phyloP scores from a whole-genome alignment of 768 basidiomycete genomes.

The Leccinum imitatum region DNA sequence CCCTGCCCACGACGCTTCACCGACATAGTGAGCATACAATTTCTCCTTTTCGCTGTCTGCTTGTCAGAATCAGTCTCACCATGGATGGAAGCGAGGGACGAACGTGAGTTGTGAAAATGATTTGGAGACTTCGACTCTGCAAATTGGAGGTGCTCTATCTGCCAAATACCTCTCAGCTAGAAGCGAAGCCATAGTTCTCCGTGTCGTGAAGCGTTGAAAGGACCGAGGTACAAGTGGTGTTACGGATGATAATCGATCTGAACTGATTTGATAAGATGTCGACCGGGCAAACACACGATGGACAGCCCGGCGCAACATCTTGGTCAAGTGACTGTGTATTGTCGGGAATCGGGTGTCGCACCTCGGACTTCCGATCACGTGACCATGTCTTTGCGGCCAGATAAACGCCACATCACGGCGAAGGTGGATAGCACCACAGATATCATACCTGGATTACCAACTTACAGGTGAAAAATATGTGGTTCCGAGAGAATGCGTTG shows the following conservation, averaged over 20 bases:
- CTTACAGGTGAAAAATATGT: no score
- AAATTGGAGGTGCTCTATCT: constrained; percentile 74
- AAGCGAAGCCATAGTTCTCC: constrained; percentile 35
- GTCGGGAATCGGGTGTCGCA: constrained; percentile 14
- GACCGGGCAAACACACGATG: no score
- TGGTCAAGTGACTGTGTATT: background rate
- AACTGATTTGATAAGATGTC: no score
- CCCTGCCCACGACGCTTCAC: constrained; percentile 79
- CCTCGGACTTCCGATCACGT: constrained; percentile 1
- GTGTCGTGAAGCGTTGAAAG: background rate
- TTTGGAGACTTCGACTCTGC: constrained; percentile 64
- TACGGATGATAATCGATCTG: no score
- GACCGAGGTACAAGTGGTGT: background rate
- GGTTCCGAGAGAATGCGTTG: no score
- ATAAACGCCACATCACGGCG: no score
- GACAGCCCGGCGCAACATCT: constrained; percentile 12
- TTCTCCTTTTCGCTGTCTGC: constrained; percentile 65
- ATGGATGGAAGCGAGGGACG: constrained; percentile 6
- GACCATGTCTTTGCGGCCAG: background rate
- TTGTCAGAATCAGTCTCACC: constrained; percentile 1
- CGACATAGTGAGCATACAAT: constrained; percentile 73
- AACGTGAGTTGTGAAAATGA: constrained; percentile 72
- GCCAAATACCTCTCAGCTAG: constrained; percentile 66
- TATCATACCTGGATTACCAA: no score
- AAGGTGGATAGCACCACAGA: no score